Conservation (phyloP, 139 green algal species). For the Micractinium sp. region DNA sequence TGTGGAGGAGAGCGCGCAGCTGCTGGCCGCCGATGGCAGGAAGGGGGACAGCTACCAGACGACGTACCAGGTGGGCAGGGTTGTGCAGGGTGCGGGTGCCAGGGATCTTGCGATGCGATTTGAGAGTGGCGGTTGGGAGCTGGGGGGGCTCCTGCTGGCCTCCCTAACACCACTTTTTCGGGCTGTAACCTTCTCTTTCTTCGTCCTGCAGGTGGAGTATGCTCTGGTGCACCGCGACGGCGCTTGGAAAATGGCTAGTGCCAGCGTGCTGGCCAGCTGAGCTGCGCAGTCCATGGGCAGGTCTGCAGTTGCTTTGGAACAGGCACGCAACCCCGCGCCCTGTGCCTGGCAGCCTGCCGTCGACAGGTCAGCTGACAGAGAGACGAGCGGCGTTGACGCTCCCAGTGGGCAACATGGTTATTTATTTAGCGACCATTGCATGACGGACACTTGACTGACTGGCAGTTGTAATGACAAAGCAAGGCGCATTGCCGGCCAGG, state of each 20-base stretch:
- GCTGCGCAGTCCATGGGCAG: background rate
- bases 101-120: background rate
- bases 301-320: too few relatives aligned
- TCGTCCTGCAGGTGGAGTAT: constrained; percentile 12
- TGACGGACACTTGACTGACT: too few relatives aligned
- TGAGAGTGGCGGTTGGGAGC: background rate
- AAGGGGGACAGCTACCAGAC: constrained; percentile 45
- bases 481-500: too few relatives aligned
- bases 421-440: too few relatives aligned
- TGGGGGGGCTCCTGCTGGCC: too few relatives aligned
- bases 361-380: too few relatives aligned
- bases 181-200: background rate
- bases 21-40: constrained; percentile 42
- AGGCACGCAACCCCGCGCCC: too few relatives aligned
- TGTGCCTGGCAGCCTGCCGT: too few relatives aligned
- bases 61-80: constrained; percentile 22
- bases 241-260: background rate
- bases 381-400: too few relatives aligned
- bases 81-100: background rate
- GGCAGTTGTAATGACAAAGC: too few relatives aligned
- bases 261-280: constrained; percentile 5
- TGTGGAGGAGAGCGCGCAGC: constrained; percentile 44
- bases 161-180: background rate
- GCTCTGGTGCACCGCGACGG: background rate
- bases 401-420: too few relatives aligned